Evolutionary conservation across 1,139 yeast species (phyloP).

Genomic region (Saccharomyces uvarum): DNA sequence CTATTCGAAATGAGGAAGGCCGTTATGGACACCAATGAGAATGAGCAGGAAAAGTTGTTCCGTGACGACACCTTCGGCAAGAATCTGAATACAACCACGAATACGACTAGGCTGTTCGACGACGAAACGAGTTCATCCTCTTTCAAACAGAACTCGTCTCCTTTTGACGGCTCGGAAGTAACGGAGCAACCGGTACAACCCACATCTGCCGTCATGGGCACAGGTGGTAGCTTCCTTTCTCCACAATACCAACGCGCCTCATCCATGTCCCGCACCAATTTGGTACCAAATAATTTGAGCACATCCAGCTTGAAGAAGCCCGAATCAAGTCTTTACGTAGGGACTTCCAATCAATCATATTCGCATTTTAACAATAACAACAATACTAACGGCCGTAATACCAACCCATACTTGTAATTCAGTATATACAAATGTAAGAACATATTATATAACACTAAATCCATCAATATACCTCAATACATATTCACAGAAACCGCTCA

Average conservation of each 20-base stretch:
- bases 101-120: slow-evolving; percentile 18
- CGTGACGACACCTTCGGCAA: slow-evolving; percentile 22
- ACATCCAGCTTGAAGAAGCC: slow-evolving; percentile 20
- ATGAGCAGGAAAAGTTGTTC: slow-evolving; percentile 28
- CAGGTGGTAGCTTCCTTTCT: slow-evolving; percentile 3
- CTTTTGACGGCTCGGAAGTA: slow-evolving; percentile 7
- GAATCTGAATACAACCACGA: slow-evolving; percentile 9
- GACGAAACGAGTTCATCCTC: slow-evolving; percentile 27
- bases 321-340: slow-evolving; percentile 25
- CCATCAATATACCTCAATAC: background rate
- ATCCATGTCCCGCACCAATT: slow-evolving; percentile 3
- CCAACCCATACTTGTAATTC: slow-evolving; percentile 8
- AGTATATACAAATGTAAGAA: background rate
- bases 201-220: slow-evolving; percentile 29
- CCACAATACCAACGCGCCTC: background rate
- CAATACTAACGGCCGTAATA: background rate
- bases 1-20: slow-evolving; percentile 83
- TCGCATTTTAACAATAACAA: slow-evolving; percentile 12
- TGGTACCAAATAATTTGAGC: background rate
- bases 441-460: background rate
- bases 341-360: slow-evolving; percentile 12
- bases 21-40: slow-evolving; percentile 72
- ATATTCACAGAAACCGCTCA: background rate
- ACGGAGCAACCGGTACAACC: slow-evolving; percentile 28
- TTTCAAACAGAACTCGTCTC: slow-evolving; percentile 10